Conservation (phyloP, 2,329 filamentous ascomycete genomes). For the Nemania bipapillata region DNA sequence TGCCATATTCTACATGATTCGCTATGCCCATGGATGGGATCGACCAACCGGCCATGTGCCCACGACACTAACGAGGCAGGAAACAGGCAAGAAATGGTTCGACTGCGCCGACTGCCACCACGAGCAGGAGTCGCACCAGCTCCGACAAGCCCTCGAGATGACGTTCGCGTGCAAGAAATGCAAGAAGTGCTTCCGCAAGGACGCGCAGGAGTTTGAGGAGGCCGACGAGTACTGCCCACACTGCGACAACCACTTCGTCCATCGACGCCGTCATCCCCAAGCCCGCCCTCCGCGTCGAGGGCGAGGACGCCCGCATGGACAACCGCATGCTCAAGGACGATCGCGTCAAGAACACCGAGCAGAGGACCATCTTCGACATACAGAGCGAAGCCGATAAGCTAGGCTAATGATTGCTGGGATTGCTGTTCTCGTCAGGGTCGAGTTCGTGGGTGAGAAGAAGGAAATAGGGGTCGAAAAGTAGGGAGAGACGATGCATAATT, state of each 20-base stretch:
- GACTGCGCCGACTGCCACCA: conserved; percentile 95
- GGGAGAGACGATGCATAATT: conserved; percentile 25
- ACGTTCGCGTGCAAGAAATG: conserved; percentile 98
- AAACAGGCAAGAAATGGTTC: conserved; percentile 91
- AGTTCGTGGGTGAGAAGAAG: background rate
- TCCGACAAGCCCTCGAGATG: conserved; percentile 86
- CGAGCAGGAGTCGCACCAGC: conserved; percentile 80
- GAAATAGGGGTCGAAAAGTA: background rate
- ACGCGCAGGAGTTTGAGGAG: conserved; percentile 91
- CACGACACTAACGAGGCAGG: background rate
- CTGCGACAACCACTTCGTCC: conserved; percentile 97
- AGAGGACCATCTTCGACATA: conserved; percentile 78
- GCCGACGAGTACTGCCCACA: conserved; percentile 98
- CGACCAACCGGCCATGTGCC: conserved; percentile 18
- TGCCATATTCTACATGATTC: background rate
- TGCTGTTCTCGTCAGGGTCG: background rate
- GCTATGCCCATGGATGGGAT: background rate
- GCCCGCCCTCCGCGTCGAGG: conserved; percentile 84
- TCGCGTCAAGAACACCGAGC: conserved; percentile 69
- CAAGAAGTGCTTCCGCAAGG: conserved; percentile 97
- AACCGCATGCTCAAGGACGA: conserved; percentile 94
- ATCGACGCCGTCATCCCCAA: conserved; percentile 89
- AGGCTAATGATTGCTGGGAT: conserved; percentile 63
- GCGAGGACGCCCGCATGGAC: conserved; percentile 88
- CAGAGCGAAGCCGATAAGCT: conserved; percentile 78